A percentile compares a stretch with the other conserved stretches of the same genome.
phyloP scores from a whole-genome alignment of 2,329 filamentous ascomycete species.

The Graphilbum fragrans region DNA sequence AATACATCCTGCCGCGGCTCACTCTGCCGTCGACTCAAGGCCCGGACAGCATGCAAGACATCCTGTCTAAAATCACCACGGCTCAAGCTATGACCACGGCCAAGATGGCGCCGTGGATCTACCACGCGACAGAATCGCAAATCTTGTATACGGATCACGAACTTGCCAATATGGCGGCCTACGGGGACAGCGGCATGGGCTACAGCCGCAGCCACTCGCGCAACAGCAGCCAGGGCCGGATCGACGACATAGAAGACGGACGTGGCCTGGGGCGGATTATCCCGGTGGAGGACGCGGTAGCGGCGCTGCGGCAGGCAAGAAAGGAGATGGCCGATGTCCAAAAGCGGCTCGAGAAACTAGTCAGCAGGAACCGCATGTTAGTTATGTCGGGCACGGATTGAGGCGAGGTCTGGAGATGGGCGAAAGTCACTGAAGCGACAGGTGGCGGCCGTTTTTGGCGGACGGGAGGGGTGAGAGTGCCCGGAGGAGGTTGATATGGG shows the following conservation, averaged over 20 bases:
- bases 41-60: constrained; percentile 17
- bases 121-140: constrained; percentile 14
- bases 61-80: constrained; percentile 14
- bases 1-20: constrained; percentile 50
- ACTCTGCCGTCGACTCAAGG: constrained; percentile 38
- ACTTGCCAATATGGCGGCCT: background rate
- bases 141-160: background rate
- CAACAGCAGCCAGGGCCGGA: background rate
- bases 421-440: too few species aligned
- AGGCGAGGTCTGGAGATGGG: too few species aligned
- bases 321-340: background rate
- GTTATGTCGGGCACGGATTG: background rate
- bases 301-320: background rate
- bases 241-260: background rate
- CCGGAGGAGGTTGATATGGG: too few species aligned
- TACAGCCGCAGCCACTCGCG: background rate
- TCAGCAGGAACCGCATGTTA: background rate
- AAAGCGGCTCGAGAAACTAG: background rate
- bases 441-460: too few species aligned
- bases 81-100: constrained; percentile 28
- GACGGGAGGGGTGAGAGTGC: too few species aligned
- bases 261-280: background rate
- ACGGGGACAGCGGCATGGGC: background rate
- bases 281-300: background rate
- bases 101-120: constrained; percentile 44